These are phyloP conservation scores for Stagonosporopsis vannaccii DNA, from an alignment of 2,329 filamentous ascomycete genomes.

Conservation along the genomic window DNA sequence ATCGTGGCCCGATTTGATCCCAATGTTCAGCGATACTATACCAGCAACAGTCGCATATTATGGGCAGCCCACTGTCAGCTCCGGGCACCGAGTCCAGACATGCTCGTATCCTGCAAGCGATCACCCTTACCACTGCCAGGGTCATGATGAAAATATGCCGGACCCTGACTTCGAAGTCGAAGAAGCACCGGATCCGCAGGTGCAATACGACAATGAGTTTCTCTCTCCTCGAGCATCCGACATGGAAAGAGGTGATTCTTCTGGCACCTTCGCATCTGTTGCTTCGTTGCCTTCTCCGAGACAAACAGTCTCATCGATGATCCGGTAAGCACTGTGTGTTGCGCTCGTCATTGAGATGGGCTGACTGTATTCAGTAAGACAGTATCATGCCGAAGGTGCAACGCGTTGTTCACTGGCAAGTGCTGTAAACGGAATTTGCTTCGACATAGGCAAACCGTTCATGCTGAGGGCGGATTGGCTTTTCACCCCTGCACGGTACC, in stretches of 20 bases:
- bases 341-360: neutral
- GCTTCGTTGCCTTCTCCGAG: neutral
- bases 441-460: neutral
- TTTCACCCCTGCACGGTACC: neutral
- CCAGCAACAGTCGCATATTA: neutral
- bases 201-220: neutral
- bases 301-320: neutral
- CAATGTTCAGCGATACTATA: neutral
- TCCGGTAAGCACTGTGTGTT: neutral
- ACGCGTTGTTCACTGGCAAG: neutral
- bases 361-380: neutral
- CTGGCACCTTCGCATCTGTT: neutral
- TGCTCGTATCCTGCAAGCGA: neutral
- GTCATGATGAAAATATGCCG: neutral
- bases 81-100: neutral
- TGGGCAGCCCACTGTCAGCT: neutral
- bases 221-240: neutral
- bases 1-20: neutral
- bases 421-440: neutral
- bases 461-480: neutral
- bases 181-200: too few relatives aligned
- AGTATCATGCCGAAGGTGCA: neutral
- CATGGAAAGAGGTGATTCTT: neutral
- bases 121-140: neutral
- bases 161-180: neutral